These are phyloP conservation scores for Citrus australasica DNA, from an alignment of 345 rosid genomes.

Conservation along the genomic window DNA sequence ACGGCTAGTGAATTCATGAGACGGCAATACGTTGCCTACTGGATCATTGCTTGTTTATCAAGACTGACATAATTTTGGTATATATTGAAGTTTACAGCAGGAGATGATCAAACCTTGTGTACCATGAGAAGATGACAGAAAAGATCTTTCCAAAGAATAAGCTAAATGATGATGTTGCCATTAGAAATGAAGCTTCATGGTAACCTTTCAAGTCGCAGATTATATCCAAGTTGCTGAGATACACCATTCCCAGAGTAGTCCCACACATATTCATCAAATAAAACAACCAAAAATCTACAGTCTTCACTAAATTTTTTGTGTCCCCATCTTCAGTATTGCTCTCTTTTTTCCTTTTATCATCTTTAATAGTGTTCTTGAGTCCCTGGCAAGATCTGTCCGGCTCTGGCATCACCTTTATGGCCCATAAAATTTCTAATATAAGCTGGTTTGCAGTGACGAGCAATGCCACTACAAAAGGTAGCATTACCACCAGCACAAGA, in stretches of 20 bases:
- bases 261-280: constrained; percentile 27
- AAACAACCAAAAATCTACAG: constrained; percentile 34
- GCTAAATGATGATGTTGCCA: constrained; percentile 30
- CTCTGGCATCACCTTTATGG: neutral
- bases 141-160: constrained; percentile 31
- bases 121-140: constrained; percentile 13
- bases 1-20: no score
- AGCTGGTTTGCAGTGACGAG: constrained; percentile 4
- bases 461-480: constrained; percentile 25
- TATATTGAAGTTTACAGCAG: neutral
- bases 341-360: neutral
- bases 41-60: no score
- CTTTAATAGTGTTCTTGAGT: neutral
- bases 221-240: constrained; percentile 34
- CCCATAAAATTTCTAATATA: neutral
- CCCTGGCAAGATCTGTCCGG: neutral
- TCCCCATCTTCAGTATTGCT: neutral
- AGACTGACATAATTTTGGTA: no score
- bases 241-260: constrained; percentile 35
- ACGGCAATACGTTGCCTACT: no score
- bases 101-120: constrained; percentile 16
- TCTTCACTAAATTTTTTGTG: neutral
- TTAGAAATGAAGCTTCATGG: constrained; percentile 11
- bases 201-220: constrained; percentile 30
- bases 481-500: constrained; percentile 9